Conservation (phyloP, 1,139 yeast species). For the Casaregolazyma suthepensis region DNA sequence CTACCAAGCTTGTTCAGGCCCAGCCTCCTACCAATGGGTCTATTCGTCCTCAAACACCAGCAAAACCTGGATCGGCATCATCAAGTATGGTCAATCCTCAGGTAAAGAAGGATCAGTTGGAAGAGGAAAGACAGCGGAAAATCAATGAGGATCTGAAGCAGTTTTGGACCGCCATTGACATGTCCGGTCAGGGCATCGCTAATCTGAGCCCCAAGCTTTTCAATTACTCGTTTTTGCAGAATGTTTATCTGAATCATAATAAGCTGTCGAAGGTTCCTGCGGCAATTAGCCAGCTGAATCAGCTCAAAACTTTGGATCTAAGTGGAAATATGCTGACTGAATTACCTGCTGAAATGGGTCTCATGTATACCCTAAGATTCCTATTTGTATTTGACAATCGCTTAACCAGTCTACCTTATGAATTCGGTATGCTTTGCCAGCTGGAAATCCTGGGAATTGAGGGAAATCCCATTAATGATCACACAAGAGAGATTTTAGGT, state of each 20-base stretch:
- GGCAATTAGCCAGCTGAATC: slow-evolving; percentile 61
- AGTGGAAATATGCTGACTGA: slow-evolving; percentile 68
- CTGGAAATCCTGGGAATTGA: slow-evolving; percentile 85
- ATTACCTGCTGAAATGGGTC: slow-evolving; percentile 78
- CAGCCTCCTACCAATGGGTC: slow-evolving; percentile 30
- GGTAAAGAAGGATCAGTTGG: slow-evolving; percentile 59
- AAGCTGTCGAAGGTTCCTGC: slow-evolving; percentile 63
- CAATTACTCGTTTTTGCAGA: slow-evolving; percentile 78
- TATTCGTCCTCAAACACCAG: slow-evolving; percentile 36
- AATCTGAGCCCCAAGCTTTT: slow-evolving; percentile 68
- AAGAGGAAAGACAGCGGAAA: slow-evolving; percentile 69
- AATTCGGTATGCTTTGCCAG: slow-evolving; percentile 81
- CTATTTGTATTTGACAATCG: slow-evolving; percentile 85
- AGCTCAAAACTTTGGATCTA: slow-evolving; percentile 77
- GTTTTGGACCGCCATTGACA: slow-evolving; percentile 90
- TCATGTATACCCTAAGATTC: slow-evolving; percentile 72
- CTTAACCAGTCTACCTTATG: slow-evolving; percentile 67
- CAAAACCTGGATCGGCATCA: slow-evolving; percentile 32
- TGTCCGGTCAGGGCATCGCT: slow-evolving; percentile 81
- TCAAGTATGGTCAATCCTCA: slow-evolving; percentile 17
- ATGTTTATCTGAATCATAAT: slow-evolving; percentile 83
- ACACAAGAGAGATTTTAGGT: slow-evolving; percentile 59
- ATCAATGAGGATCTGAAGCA: slow-evolving; percentile 70
- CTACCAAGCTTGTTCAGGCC: slow-evolving; percentile 32
- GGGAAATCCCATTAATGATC: slow-evolving; percentile 79